Base-by-base conservation (phyloP, 1,139 yeast species). In the Scheffersomyces cryptocercus region DNA sequence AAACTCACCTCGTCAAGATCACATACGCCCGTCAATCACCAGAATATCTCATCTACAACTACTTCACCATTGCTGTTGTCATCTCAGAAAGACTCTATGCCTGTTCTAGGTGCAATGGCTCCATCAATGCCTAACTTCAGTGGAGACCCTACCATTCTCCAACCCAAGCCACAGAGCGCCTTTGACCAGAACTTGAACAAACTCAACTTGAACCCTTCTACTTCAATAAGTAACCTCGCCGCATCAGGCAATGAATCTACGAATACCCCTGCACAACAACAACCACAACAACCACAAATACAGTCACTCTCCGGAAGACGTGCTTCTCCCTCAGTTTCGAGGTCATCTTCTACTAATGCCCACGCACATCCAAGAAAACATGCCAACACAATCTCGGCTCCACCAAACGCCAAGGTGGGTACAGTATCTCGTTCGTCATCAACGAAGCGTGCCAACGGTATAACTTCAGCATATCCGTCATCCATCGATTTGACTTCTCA, bases 1-100 rank as follows among this genome's bases (percentile, higher is more conserved):
- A 39, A 30, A 29, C 31, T 42, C 33, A 26, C 51, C 28, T 49
- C 59, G 6, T 41, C 45, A 20, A 36, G 46, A 5, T 43, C 60
- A 55, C 36, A 55, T 45, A 46, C 51, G 46, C 40, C 49, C 38
- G 12, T 47, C 51, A 15, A 45, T 48, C 37, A 53, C 59, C 4
- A 45, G 40, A 10, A 44, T 55, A 12, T 51, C 51, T n/a, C 42
- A 10, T 43, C 51, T 4, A 39, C 39, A 3, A 43, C 40, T 36
- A 42, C 47, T 10, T 47, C 50, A n/a, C 50, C 52, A 5, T 31
- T 43, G 1, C 50, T 49, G 49, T 29, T 40, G 15, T 42, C 46
- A 11, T 48, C 49, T 5, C 24, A 31, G 20, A 31, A 31, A 8
- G 35, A 11, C 20, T 31, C 35, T 31, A 11, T 20, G 15, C n/a